phyloP scores from a whole-genome alignment of 148 eudicot species.

The Rhododendron vialii region DNA sequence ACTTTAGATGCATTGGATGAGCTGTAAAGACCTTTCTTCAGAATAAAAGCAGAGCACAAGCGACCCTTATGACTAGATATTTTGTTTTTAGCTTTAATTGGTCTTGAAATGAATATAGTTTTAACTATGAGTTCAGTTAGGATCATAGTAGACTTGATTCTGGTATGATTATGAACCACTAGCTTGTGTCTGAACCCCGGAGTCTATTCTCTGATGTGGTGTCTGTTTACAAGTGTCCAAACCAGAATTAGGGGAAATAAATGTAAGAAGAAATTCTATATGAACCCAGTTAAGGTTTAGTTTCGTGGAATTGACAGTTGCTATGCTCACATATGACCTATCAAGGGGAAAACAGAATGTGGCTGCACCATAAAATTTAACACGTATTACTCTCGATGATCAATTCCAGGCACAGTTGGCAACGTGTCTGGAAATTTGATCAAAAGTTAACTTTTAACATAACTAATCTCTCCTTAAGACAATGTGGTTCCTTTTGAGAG shows the following conservation, averaged over 20 bases:
- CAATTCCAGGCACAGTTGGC: background rate
- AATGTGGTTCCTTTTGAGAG: background rate
- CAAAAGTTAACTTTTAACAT: background rate
- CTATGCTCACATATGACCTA: background rate
- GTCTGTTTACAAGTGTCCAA: background rate
- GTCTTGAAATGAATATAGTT: background rate
- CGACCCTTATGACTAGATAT: background rate
- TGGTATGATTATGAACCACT: background rate
- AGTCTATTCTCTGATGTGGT: background rate
- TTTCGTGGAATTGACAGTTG: background rate
- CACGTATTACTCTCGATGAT: background rate
- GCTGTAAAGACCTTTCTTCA: background rate
- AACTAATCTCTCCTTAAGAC: background rate
- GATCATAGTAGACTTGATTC: background rate
- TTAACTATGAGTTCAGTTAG: background rate
- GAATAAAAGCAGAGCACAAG: background rate
- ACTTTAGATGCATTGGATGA: background rate
- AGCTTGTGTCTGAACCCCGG: background rate
- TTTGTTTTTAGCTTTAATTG: background rate
- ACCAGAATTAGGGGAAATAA: background rate
- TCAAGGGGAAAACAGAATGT: background rate
- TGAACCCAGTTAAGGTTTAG: background rate
- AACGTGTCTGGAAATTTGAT: background rate
- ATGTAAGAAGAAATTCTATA: background rate
- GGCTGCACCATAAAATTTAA: background rate